Conservation (phyloP, 2,329 filamentous ascomycete genomes). For the Ascocoryne sarcoides region DNA sequence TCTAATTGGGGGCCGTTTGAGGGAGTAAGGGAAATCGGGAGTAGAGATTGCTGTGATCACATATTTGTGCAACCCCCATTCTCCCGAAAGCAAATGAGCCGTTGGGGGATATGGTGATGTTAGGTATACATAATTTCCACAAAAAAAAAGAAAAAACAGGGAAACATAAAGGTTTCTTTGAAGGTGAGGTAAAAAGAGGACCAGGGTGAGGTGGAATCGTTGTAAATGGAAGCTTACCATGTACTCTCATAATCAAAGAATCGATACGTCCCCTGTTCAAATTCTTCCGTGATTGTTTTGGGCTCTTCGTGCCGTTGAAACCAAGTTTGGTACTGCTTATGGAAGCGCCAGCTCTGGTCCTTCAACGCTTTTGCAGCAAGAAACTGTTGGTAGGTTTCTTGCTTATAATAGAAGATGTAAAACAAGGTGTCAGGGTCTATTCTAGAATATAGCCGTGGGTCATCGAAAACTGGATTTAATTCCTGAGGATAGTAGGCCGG, state of each 20-base stretch:
- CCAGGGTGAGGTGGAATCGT: too few species aligned
- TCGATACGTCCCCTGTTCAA: conserved; percentile 95
- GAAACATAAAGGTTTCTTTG: too few species aligned
- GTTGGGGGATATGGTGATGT: too few species aligned
- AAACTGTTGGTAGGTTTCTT: conserved; percentile 92
- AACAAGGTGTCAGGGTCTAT: conserved; percentile 96
- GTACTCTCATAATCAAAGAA: conserved; percentile 99
- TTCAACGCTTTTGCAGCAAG: conserved; percentile 94
- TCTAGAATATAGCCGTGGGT: conserved; percentile 75
- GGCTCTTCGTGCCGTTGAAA: conserved; percentile 98
- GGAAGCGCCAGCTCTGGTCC: conserved; percentile 96
- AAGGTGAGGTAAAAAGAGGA: too few species aligned
- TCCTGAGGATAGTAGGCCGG: conserved; percentile 85
- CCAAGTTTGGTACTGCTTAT: conserved; percentile 99
- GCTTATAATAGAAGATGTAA: conserved; percentile 98
- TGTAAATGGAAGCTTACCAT: too few species aligned
- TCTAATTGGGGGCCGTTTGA: neutral
- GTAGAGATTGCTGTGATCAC: neutral
- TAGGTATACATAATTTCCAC: too few species aligned
- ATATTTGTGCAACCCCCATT: too few species aligned
- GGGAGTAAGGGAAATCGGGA: neutral
- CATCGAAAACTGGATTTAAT: conserved; percentile 83
- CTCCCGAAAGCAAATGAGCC: too few species aligned
- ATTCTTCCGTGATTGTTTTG: conserved; percentile 97
- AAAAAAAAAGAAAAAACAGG: too few species aligned